phyloP scores from a whole-genome alignment of 2,329 filamentous ascomycete species.

The Colletotrichum sp. region DNA sequence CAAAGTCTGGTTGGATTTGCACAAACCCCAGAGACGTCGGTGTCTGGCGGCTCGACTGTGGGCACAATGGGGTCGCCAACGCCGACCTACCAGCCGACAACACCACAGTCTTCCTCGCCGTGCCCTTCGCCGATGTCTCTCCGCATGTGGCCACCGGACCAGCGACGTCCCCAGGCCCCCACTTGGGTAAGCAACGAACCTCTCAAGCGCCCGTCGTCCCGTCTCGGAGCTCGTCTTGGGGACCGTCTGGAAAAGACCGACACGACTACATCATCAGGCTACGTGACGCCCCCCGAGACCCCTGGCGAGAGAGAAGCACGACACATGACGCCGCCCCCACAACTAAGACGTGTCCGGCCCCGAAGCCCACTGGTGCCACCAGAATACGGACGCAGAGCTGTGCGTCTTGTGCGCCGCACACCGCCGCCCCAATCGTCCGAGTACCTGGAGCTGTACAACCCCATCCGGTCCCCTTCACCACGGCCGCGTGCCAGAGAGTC shows the following conservation, averaged over 20 bases:
- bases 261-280: slow-evolving; percentile 27
- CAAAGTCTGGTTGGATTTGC: not conserved
- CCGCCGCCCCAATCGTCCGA: slow-evolving; percentile 33
- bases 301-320: slow-evolving; percentile 11
- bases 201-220: slow-evolving; percentile 42
- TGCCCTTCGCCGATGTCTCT: not conserved
- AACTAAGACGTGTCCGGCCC: not conserved
- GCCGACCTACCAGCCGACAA: not conserved
- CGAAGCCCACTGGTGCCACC: not conserved
- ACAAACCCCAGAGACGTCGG: not conserved
- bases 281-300: slow-evolving; percentile 35
- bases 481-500: not conserved
- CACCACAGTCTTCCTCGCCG: not conserved
- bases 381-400: not conserved
- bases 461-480: slow-evolving; percentile 22
- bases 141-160: not conserved
- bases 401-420: not conserved
- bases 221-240: slow-evolving; percentile 24
- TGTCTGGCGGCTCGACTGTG: not conserved
- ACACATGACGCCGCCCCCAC: not conserved
- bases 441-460: slow-evolving; percentile 37
- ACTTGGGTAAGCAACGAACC: slow-evolving; percentile 42
- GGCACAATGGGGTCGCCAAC: not conserved
- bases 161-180: slow-evolving; percentile 13
- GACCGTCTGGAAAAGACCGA: slow-evolving; percentile 23